A percentile compares a stretch with the other conserved stretches of the same genome.
Evolutionary conservation across 768 basidiomycete species (phyloP).

Genomic region (Leucosporidium creatinivorum): DNA sequence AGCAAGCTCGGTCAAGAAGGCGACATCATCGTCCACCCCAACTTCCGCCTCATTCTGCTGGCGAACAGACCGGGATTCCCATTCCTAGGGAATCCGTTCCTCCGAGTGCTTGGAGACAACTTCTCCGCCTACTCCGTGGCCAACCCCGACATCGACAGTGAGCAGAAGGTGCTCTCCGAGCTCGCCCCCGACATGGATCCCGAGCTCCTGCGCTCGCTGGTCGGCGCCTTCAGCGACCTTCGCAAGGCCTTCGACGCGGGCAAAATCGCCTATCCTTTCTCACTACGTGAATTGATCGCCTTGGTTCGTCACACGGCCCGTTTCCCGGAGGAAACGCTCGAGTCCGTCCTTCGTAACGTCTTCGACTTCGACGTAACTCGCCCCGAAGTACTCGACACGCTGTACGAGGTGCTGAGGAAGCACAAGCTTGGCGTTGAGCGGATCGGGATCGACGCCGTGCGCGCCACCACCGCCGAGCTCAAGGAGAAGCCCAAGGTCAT

Average conservation of each 20-base stretch:
- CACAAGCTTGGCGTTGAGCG: slow-evolving; percentile 10
- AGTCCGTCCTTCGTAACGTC: slow-evolving; percentile 12
- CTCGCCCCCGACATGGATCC: slow-evolving; percentile 18
- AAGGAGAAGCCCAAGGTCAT: slow-evolving; percentile 16
- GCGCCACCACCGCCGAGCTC: background rate
- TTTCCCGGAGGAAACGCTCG: slow-evolving; percentile 18
- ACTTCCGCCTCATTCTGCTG: slow-evolving; percentile 27
- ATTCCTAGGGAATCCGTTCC: slow-evolving; percentile 10
- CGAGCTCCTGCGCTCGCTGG: slow-evolving; percentile 5
- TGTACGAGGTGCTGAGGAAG: slow-evolving; percentile 6
- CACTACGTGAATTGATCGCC: slow-evolving; percentile 25
- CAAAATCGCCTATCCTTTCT: slow-evolving; percentile 23
- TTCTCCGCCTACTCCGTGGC: slow-evolving; percentile 16
- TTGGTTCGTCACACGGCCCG: slow-evolving; percentile 19
- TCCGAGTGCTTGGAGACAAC: slow-evolving; percentile 12
- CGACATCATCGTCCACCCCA: slow-evolving; percentile 18
- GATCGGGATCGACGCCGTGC: slow-evolving; percentile 26
- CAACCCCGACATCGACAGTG: slow-evolving; percentile 21
- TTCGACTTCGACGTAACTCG: slow-evolving; percentile 28
- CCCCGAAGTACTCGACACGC: slow-evolving; percentile 18
- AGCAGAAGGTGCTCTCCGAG: slow-evolving; percentile 7
- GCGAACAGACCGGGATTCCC: slow-evolving; percentile 16
- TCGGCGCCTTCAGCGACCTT: slow-evolving; percentile 13
- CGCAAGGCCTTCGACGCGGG: slow-evolving; percentile 19
- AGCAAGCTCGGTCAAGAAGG: too few relatives aligned